Evolutionary conservation across 331 rosid species (phyloP), one percentile per base, ranked within the genome.

Genomic region (Erythrophleum ivorense): DNA sequence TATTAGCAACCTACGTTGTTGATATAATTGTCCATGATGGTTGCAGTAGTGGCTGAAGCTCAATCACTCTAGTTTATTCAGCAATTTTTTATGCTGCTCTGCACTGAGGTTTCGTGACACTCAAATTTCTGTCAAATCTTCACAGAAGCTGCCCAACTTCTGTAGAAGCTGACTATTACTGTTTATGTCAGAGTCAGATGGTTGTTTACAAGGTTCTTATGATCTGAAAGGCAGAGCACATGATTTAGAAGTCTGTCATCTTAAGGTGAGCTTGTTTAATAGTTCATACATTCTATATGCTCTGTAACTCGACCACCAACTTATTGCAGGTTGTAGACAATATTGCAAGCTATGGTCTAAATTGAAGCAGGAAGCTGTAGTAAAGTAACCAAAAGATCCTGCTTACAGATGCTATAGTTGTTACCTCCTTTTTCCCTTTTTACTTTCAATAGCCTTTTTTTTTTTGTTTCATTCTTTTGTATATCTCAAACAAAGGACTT

Each of bases 321-420:
- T 36, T 41, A 75, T 24, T 24, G 54, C 70, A n/a, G 76, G 76
- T 33, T 49, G 69, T 52, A 31, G 14, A 34, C 64, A 8, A 36
- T 31, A 73, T 21, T 16, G 63, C 46, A 12, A 16, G 19, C 46
- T 9, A 34, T 57, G 74, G 45, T 53, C 40, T 50, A 72, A 55
- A 66, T 79, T 29, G 78, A 84, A 84, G 86, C 62, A 80, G 14
- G 34, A 90, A 81, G 86, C 80, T 70, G 71, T 41, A 76, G 52
- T 82, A 79, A 84, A 76, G 52, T 82, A 79, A 84, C 38, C 78
- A 76, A 34, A 16, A 52, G 64, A 48, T 80, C 68, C 71, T 64
- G 48, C 76, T 55, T 79, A 45, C 53, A 70, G 65, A 79, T 81
- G 54, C 68, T 68, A 55, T 69, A 66, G 52, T 45, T 9, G 31